Percentiles rank a stretch among this genome's conserved stretches.
Conservation (phyloP, 1,284 basidiomycete genomes). For the Cerrena zonata region DNA sequence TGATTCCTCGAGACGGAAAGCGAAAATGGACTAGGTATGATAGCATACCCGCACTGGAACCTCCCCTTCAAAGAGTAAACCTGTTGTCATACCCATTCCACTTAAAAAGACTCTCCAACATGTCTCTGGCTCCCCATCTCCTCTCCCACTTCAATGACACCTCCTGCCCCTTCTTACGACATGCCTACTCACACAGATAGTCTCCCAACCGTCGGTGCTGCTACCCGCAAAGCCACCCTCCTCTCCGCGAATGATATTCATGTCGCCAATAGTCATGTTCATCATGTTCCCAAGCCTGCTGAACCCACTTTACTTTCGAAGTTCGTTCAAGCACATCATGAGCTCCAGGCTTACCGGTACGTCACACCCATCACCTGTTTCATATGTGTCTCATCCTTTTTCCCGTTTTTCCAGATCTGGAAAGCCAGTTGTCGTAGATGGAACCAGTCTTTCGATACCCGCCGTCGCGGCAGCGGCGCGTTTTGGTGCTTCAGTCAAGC, state of each 20-base stretch:
- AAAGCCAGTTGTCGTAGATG: conserved; percentile 58
- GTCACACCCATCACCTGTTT: conserved; percentile 5
- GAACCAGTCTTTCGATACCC: conserved; percentile 64
- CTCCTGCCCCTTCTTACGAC: not conserved
- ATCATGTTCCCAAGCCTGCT: not conserved
- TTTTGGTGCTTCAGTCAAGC: conserved; percentile 47
- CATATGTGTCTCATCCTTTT: not conserved
- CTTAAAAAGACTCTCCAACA: not conserved
- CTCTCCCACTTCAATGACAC: not conserved
- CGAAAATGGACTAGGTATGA: not conserved
- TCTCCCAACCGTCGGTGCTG: not conserved
- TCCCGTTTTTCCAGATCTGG: conserved; percentile 42
- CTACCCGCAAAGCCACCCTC: not conserved
- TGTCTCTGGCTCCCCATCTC: not conserved
- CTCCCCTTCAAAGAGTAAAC: not conserved
- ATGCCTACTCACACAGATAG: conserved; percentile 1
- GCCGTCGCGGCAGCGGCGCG: conserved; percentile 70
- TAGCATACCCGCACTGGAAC: not conserved
- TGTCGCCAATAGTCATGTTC: not conserved
- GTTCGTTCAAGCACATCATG: conserved; percentile 25
- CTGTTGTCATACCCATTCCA: not conserved
- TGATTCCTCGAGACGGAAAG: not conserved
- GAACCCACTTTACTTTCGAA: conserved; percentile 17
- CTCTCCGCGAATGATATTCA: no score
- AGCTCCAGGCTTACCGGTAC: conserved; percentile 25